A percentile compares a stretch with the other conserved stretches of the same genome.
Evolutionary conservation across 768 basidiomycete genomes (phyloP).

Genomic region (Suillus variegatus): DNA sequence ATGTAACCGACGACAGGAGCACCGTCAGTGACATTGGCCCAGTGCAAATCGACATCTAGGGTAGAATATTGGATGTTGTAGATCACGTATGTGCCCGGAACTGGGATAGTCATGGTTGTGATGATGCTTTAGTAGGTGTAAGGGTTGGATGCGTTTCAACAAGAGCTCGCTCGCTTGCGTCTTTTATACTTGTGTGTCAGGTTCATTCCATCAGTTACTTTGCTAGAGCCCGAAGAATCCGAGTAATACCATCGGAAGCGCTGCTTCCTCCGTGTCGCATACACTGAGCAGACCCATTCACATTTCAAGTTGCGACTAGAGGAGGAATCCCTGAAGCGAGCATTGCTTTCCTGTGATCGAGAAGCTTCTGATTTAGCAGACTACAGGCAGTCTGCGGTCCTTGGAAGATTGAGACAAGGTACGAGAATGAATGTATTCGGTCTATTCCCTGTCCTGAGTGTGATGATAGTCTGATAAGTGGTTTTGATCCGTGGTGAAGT

Average conservation of each 20-base stretch:
- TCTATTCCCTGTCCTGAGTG: background rate
- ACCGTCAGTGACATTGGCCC: background rate
- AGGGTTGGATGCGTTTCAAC: background rate
- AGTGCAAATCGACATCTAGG: background rate
- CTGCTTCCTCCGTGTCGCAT: background rate
- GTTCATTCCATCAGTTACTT: background rate
- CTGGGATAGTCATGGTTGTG: conserved; percentile 1
- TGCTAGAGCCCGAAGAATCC: background rate
- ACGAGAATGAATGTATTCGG: background rate
- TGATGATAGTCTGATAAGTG: background rate
- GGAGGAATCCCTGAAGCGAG: background rate
- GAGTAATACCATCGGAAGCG: background rate
- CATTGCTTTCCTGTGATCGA: background rate
- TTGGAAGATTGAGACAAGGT: background rate
- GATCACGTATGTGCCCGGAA: background rate
- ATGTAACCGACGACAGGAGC: background rate
- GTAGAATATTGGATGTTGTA: conserved; percentile 1
- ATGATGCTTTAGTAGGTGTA: background rate
- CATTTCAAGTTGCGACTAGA: background rate
- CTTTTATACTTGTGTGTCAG: background rate
- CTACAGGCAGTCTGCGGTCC: background rate
- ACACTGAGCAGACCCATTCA: background rate
- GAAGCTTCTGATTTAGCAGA: background rate
- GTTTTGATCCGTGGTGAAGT: background rate
- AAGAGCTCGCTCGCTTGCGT: background rate